These are phyloP conservation scores for Nannizziopsis barbatae DNA, from an alignment of 2,329 filamentous ascomycete species.

Conservation along the genomic window DNA sequence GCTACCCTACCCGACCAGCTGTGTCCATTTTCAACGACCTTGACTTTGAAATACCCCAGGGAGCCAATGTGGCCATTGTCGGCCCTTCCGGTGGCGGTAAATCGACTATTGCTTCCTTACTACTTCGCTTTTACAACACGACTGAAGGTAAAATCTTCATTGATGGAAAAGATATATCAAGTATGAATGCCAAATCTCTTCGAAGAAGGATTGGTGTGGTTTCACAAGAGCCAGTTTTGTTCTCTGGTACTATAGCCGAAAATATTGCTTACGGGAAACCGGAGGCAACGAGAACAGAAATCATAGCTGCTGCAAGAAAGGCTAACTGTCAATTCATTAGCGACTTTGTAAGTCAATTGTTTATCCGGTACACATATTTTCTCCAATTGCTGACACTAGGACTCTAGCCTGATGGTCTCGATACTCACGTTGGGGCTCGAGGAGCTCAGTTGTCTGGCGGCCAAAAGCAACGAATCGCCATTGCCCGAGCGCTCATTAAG, in stretches of 20 bases:
- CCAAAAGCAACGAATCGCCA: slow-evolving; percentile 96
- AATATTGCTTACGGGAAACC: slow-evolving; percentile 92
- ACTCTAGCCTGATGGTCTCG: slow-evolving; percentile 68
- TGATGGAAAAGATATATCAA: slow-evolving; percentile 68
- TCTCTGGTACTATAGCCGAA: slow-evolving; percentile 62
- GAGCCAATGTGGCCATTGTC: slow-evolving; percentile 91
- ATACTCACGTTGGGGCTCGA: slow-evolving; percentile 83
- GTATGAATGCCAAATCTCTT: slow-evolving; percentile 87
- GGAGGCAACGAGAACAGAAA: slow-evolving; percentile 63
- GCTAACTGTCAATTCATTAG: slow-evolving; percentile 96
- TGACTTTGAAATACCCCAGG: slow-evolving; percentile 81
- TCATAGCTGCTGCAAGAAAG: slow-evolving; percentile 73
- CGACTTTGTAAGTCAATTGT: slow-evolving; percentile 56
- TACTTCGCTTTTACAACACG: slow-evolving; percentile 84
- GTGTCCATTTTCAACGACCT: slow-evolving; percentile 84
- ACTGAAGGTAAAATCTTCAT: slow-evolving; percentile 68
- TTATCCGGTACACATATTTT: slow-evolving; percentile 2
- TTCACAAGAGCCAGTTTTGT: slow-evolving; percentile 87
- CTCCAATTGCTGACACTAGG: slow-evolving; percentile 10
- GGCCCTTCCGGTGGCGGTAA: slow-evolving; percentile 94
- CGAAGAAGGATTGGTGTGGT: slow-evolving; percentile 90
- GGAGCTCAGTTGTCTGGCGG: slow-evolving; percentile 91
- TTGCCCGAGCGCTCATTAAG: slow-evolving; percentile 87
- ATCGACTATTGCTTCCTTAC: slow-evolving; percentile 82
- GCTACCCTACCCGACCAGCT: slow-evolving; percentile 86